Base-by-base conservation (phyloP, 768 basidiomycete genomes). In the Mrakia gelida region DNA sequence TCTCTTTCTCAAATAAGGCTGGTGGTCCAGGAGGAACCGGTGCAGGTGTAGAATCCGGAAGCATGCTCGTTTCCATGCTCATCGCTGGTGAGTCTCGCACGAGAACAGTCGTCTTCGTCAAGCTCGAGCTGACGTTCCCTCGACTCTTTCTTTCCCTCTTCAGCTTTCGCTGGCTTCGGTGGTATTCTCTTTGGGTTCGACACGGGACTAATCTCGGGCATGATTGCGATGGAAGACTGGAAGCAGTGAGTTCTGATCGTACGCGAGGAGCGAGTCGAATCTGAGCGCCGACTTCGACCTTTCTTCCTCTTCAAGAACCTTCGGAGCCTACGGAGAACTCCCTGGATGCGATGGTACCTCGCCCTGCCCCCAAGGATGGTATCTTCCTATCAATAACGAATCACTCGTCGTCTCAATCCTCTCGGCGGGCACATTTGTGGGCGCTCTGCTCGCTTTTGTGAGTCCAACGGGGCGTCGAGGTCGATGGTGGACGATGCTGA, bases 371-470 rank as follows among this genome's bases (percentile, higher is more conserved):
- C 16, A 56, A 56, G 54, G 23, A 21, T 56, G 23, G 21, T 56
- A 56, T 26, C 54, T 56, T 2, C 52, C 52, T 54, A 54, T 54
- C 52, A 54, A 54, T 11, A 34, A 67, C 8, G 38, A 83, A 61
- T 85, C 85, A 26, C 81, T 84, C 79, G 84, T 85, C 81, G 83
- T 83, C 73, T 85, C 84, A 30, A 84, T 85, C 76, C 82, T 85
- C 45, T 85, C 84, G 7, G 84, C 84, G 43, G 85, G 85, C 79
- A 85, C 84, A 6, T 85, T 85, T 81, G 83, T 85, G 71, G 80
- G 78, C 38, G 78, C 80, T 45, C 75, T 80, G 21, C 75, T 72
- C 6, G 63, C 49, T 13, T 62, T 18, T 23, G 54, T 56, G 26
- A 56, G 54, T 56, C 21, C 26, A n/a, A 16, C 23, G n/a, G n/a